These are phyloP conservation scores for Cercospora beticola DNA, from an alignment of 2,329 filamentous ascomycete species.

Conservation along the genomic window DNA sequence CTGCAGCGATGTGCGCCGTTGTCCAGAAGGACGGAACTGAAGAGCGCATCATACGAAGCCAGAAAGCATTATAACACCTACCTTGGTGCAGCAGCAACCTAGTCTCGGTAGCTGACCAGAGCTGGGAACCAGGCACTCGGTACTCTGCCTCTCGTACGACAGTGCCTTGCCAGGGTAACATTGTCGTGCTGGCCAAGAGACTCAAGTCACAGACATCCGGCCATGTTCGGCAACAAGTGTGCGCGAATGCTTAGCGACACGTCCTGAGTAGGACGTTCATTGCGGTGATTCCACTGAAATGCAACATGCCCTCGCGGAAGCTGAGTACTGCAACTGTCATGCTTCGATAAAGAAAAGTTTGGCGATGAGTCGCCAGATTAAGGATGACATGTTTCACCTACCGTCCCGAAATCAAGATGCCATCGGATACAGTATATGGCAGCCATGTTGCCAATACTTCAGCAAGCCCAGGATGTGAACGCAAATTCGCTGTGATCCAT, in stretches of 20 bases:
- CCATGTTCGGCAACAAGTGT: not conserved
- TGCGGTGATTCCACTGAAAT: not conserved
- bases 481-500: not conserved
- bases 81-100: not conserved
- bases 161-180: not conserved
- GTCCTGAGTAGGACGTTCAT: not conserved
- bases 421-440: not conserved
- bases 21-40: not conserved
- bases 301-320: not conserved
- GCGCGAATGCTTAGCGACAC: not conserved
- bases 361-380: not conserved
- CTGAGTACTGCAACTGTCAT: not conserved
- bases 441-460: not conserved
- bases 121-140: not conserved
- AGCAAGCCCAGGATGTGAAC: not conserved
- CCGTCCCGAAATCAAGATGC: not conserved
- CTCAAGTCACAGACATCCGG: not conserved
- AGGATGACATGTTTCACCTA: not conserved
- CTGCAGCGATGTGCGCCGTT: not conserved
- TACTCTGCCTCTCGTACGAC: not conserved
- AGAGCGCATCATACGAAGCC: not conserved
- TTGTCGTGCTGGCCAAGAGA: not conserved
- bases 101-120: not conserved
- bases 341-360: not conserved
- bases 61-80: not conserved